Evolutionary conservation across 768 basidiomycete genomes (phyloP), one percentile per base, ranked within the genome.

Genomic region (Podaxis rugospora): DNA sequence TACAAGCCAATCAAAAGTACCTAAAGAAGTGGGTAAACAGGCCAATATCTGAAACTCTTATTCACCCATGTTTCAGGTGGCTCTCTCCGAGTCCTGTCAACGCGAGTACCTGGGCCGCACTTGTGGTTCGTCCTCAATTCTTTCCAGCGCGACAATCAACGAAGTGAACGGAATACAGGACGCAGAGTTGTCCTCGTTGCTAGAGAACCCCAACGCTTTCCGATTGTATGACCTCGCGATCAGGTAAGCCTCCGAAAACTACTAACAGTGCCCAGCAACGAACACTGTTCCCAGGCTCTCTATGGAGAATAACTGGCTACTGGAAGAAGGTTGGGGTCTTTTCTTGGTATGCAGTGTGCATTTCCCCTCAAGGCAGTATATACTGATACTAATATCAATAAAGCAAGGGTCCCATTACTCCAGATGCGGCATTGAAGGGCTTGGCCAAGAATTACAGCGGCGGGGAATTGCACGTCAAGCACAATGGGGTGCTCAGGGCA

Each of bases 331-430:
- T 6, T 87, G 83, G 82, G 84, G 79, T 16, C 71, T 88, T 28
- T 89, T 81, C 66, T 72, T 90, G 66, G 87, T 88, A 51, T 49
- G n/a, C 5, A n/a, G 1, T 13, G 4, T 6, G 21, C 39, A 40
- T 32, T 50, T 47, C 36, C 14, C 13, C 40, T 16, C 18, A 16
- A 53, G 23, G 9, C 32, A 58, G 13, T 60, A 32, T 32, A 32
- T 32, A 32, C 32, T 57, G 25, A 57, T 61, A 37, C 36, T 65
- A 7, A 62, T 42, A 49, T 50, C 50, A 21, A 36, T 65, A 35
- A 56, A 88, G 86, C 84, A 89, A 86, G 89, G 89, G 4, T 80
- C 80, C 13, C 87, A 91, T 70, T 86, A 89, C 60, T 76, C 86
- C 6, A 79, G 83, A 40, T 82, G 80, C 64, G 86, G 84, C 0